These are phyloP conservation scores for Postia placenta DNA, from an alignment of 768 basidiomycete species.

Conservation along the genomic window DNA sequence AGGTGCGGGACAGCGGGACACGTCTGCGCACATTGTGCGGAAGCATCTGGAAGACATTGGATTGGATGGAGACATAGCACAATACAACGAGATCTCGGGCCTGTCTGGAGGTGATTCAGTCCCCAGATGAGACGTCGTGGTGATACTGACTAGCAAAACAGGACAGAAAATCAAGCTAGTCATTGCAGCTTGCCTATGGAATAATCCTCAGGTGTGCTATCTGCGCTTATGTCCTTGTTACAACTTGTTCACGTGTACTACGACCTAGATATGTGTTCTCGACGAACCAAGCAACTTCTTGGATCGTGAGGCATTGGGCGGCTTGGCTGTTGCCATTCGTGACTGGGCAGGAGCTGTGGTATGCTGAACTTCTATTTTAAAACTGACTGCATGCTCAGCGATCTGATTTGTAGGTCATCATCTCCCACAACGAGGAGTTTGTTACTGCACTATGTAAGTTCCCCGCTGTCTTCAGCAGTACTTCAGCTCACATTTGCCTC, in stretches of 20 bases:
- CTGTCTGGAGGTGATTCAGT: constrained; percentile 81
- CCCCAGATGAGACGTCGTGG: constrained; percentile 5
- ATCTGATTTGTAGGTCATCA: constrained; percentile 61
- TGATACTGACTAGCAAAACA: constrained; percentile 18
- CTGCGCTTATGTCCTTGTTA: constrained; percentile 3
- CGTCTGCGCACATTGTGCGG: constrained; percentile 70
- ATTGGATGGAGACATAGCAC: constrained; percentile 94
- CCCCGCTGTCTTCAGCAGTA: constrained; percentile 12
- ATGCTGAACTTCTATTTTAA: constrained; percentile 21
- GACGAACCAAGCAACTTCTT: constrained; percentile 97
- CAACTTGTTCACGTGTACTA: not conserved
- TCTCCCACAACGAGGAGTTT: constrained; percentile 93
- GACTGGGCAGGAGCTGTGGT: constrained; percentile 93
- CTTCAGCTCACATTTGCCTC: not conserved
- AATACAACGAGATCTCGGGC: constrained; percentile 95
- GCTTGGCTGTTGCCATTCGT: constrained; percentile 89
- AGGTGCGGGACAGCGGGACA: constrained; percentile 89
- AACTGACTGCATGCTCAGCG: constrained; percentile 11
- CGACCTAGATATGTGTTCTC: constrained; percentile 57
- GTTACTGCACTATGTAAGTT: constrained; percentile 73
- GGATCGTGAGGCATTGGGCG: constrained; percentile 93
- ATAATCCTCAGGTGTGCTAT: constrained; percentile 75
- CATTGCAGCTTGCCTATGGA: constrained; percentile 93
- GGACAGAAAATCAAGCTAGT: constrained; percentile 97
- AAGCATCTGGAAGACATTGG: constrained; percentile 95